A percentile compares a stretch with the other conserved stretches of the same genome.
Evolutionary conservation across 2,329 filamentous ascomycete genomes (phyloP).

Genomic region (Aspergillus sojae): DNA sequence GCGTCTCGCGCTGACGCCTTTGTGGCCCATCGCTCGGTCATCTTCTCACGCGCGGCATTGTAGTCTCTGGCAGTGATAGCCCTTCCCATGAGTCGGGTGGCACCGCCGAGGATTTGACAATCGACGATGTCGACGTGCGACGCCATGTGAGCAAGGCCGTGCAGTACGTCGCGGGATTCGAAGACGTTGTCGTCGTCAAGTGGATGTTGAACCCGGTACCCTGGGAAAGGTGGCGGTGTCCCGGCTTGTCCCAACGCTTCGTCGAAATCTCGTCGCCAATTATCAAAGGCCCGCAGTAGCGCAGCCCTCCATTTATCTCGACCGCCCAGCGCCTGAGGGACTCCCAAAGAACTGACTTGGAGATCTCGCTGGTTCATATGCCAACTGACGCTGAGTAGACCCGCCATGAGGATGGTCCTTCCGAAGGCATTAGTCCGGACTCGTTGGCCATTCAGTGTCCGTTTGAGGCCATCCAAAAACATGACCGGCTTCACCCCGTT

Average conservation of each 20-base stretch:
- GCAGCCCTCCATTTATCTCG: constrained; percentile 89
- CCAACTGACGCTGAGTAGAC: constrained; percentile 90
- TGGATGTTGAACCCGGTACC: constrained; percentile 31
- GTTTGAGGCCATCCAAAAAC: constrained; percentile 89
- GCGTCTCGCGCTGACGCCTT: constrained; percentile 87
- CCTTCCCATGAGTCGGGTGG: constrained; percentile 80
- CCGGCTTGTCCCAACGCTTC: constrained; percentile 66
- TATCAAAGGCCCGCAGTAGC: constrained; percentile 84
- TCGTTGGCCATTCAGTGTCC: constrained; percentile 79
- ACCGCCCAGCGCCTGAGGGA: constrained; percentile 77
- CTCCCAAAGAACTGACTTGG: constrained; percentile 84
- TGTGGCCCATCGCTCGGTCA: constrained; percentile 88
- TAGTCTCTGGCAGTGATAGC: constrained; percentile 83
- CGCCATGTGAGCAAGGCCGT: constrained; percentile 94
- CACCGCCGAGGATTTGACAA: constrained; percentile 91
- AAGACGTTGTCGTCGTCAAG: constrained; percentile 72
- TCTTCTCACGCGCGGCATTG: constrained; percentile 74
- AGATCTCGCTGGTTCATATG: constrained; percentile 97
- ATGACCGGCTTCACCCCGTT: constrained; percentile 82
- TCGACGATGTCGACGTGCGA: constrained; percentile 98
- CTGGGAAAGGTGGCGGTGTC: constrained; percentile 25
- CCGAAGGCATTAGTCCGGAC: constrained; percentile 94
- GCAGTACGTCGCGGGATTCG: constrained; percentile 84
- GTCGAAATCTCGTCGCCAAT: constrained; percentile 92
- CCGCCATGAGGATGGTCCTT: constrained; percentile 90